Conservation (phyloP, 2,329 filamentous ascomycete genomes). For the Aspergillus quadrilineatus region DNA sequence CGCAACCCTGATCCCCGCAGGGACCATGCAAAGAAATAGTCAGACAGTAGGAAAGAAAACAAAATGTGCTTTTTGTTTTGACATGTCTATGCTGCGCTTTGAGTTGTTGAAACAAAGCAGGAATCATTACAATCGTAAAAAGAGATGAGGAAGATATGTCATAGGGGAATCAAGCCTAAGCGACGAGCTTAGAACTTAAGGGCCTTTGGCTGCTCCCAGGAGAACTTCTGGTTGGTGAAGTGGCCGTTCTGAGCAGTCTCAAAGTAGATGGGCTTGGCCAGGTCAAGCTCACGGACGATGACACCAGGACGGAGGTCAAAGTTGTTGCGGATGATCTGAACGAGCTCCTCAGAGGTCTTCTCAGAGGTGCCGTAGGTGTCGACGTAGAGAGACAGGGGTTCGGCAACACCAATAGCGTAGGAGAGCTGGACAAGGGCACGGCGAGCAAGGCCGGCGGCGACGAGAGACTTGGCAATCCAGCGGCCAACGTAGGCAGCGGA, state of each 20-base stretch:
- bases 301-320: conserved; percentile 98
- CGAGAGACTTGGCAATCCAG: conserved; percentile 99
- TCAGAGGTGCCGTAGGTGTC: conserved; percentile 94
- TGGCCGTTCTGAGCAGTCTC: conserved; percentile 99
- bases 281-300: conserved; percentile 95
- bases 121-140: conserved; percentile 47
- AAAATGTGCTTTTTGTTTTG: conserved; percentile 31
- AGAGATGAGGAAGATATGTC: conserved; percentile 24
- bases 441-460: conserved; percentile 82
- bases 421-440: conserved; percentile 96
- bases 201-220: conserved; percentile 96
- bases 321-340: conserved; percentile 91
- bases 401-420: conserved; percentile 97
- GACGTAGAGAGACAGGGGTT: conserved; percentile 97
- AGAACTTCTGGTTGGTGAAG: conserved; percentile 98
- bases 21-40: conserved; percentile 39
- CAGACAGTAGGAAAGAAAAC: conserved; percentile 31
- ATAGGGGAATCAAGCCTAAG: conserved; percentile 20
- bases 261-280: conserved; percentile 95
- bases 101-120: conserved; percentile 53
- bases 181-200: conserved; percentile 74
- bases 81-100: conserved; percentile 46
- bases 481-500: conserved; percentile 95
- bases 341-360: conserved; percentile 87
- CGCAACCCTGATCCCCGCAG: conserved; percentile 36